Percentiles rank a stretch among this genome's conserved stretches.
These are phyloP conservation scores for Hirsutella thompsonii DNA, from an alignment of 2,329 filamentous ascomycete genomes.

Conservation along the genomic window DNA sequence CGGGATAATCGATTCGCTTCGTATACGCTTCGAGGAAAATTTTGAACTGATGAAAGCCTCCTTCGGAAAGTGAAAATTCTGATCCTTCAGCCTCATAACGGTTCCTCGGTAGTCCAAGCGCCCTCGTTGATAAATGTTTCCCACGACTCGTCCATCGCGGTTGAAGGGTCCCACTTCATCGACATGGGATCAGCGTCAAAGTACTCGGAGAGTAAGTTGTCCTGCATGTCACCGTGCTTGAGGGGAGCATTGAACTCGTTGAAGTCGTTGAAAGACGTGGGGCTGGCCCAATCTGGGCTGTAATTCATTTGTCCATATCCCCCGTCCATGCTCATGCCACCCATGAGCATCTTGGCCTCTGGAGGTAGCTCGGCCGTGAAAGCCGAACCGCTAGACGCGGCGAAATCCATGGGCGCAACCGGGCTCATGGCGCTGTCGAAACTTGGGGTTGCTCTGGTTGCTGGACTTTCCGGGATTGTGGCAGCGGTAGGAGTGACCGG, in stretches of 20 bases:
- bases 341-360: constrained; percentile 27
- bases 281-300: neutral
- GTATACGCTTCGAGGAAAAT: neutral
- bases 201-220: neutral
- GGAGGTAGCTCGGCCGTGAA: constrained; percentile 29
- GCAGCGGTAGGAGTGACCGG: neutral
- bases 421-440: neutral
- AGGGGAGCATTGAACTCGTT: neutral
- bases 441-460: neutral
- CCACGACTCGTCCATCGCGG: constrained; percentile 16
- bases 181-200: constrained; percentile 1
- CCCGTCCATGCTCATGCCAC: constrained; percentile 16
- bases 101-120: constrained; percentile 11
- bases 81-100: too few relatives aligned
- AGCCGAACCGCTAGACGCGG: constrained; percentile 14
- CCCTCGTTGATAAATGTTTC: constrained; percentile 17
- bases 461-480: neutral
- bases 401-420: constrained; percentile 6
- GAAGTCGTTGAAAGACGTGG: neutral
- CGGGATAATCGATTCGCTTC: neutral
- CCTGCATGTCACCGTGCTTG: neutral
- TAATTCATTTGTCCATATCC: constrained; percentile 9
- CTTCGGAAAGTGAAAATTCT: neutral
- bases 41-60: neutral
- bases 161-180: constrained; percentile 2